A percentile compares a stretch with the other conserved stretches of the same genome.
These are phyloP conservation scores for Aspergillus neoniger DNA, from an alignment of 2,329 filamentous ascomycete species.

Conservation along the genomic window DNA sequence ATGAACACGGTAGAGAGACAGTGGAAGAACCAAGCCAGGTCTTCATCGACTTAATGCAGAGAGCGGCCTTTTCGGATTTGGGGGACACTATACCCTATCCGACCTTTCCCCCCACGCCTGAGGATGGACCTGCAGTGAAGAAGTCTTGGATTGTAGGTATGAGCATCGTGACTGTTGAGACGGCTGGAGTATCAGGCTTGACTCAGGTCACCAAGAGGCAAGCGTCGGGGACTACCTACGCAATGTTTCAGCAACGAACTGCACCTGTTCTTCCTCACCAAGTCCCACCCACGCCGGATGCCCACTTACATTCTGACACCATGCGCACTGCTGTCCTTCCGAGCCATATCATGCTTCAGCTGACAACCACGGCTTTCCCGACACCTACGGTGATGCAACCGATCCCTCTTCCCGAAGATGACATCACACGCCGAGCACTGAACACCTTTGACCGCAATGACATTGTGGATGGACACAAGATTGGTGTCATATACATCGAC, in stretches of 20 bases:
- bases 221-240: slow-evolving; percentile 53
- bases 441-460: slow-evolving; percentile 81
- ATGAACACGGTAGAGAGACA: slow-evolving; percentile 70
- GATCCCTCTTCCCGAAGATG: slow-evolving; percentile 73
- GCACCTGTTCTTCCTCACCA: slow-evolving; percentile 50
- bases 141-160: slow-evolving; percentile 55
- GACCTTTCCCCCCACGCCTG: slow-evolving; percentile 43
- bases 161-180: slow-evolving; percentile 55
- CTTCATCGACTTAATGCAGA: slow-evolving; percentile 92
- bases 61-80: slow-evolving; percentile 80
- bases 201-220: slow-evolving; percentile 54
- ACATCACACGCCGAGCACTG: slow-evolving; percentile 72
- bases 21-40: slow-evolving; percentile 92
- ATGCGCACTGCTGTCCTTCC: slow-evolving; percentile 48
- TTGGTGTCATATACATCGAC: slow-evolving; percentile 90
- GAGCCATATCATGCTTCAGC: slow-evolving; percentile 49
- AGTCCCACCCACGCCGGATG: slow-evolving; percentile 41
- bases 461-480: slow-evolving; percentile 91
- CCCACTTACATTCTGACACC: slow-evolving; percentile 41
- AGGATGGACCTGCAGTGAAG: slow-evolving; percentile 45
- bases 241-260: slow-evolving; percentile 50
- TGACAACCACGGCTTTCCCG: slow-evolving; percentile 46
- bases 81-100: slow-evolving; percentile 62
- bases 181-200: slow-evolving; percentile 48
- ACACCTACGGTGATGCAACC: slow-evolving; percentile 61